Evolutionary conservation across 2,329 filamentous ascomycete species (phyloP).

Genomic region (Phaeosphaeria sp.): DNA sequence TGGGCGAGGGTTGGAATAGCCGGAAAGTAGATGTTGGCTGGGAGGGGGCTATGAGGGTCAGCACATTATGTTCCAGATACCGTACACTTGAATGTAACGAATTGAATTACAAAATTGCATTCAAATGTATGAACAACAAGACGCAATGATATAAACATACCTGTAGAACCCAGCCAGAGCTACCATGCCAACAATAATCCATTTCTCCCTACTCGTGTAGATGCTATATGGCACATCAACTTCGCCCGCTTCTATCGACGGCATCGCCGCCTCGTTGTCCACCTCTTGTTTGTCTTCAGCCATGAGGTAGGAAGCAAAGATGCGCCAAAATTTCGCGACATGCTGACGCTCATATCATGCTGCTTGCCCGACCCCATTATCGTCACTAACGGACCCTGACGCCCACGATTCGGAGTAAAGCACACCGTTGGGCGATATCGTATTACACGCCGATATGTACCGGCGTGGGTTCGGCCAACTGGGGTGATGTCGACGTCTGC

Average conservation of each 20-base stretch:
- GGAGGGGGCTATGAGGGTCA: constrained; percentile 39
- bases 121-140: not conserved
- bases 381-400: constrained; percentile 3
- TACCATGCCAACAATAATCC: constrained; percentile 39
- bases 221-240: constrained; percentile 36
- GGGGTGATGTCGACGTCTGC: constrained; percentile 5
- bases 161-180: constrained; percentile 40
- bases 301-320: not conserved
- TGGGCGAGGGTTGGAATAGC: constrained; percentile 40
- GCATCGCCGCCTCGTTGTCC: constrained; percentile 15
- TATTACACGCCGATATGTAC: constrained; percentile 1
- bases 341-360: constrained; percentile 2
- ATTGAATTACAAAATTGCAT: not conserved
- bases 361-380: constrained; percentile 1
- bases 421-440: constrained; percentile 16
- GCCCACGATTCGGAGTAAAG: constrained; percentile 25
- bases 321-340: constrained; percentile 7
- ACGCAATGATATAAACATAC: constrained; percentile 8
- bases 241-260: constrained; percentile 19
- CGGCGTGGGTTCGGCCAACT: constrained; percentile 25
- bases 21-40: constrained; percentile 51
- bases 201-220: constrained; percentile 37
- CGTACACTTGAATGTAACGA: too few species aligned
- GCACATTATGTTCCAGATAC: not conserved
- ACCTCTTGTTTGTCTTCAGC: constrained; percentile 21